A percentile compares a stretch with the other conserved stretches of the same genome.
Conservation (phyloP, 345 rosid species). For the Carallia brachiata region DNA sequence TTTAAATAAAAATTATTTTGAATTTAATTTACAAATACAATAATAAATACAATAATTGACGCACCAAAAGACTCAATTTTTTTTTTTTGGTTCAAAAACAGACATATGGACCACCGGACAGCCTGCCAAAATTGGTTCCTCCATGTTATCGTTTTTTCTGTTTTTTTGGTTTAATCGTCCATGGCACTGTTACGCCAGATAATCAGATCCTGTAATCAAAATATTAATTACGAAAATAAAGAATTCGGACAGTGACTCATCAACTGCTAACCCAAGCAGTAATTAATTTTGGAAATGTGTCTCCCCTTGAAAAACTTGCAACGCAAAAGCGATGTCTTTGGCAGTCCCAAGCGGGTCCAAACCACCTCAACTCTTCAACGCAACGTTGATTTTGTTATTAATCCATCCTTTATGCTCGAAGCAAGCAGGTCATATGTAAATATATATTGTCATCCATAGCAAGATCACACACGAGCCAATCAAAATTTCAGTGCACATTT, state of each 20-base stretch:
- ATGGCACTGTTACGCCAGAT: slow-evolving; percentile 40
- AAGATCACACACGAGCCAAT: slow-evolving; percentile 50
- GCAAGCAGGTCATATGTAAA: no score
- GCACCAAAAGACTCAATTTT: no score
- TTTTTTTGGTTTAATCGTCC: slow-evolving; percentile 6
- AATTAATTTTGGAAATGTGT: slow-evolving; percentile 49
- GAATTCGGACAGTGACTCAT: neutral
- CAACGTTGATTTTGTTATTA: neutral
- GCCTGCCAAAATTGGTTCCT: slow-evolving; percentile 64
- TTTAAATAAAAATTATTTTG: no score
- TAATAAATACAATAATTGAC: no score
- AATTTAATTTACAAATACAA: no score
- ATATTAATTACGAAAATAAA: neutral
- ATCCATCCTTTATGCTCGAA: no score
- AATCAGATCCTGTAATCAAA: neutral
- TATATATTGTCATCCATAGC: no score
- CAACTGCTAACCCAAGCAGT: slow-evolving; percentile 51
- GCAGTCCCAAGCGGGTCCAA: slow-evolving; percentile 53
- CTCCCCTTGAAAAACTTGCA: slow-evolving; percentile 52
- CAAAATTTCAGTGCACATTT: slow-evolving; percentile 76
- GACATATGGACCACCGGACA: slow-evolving; percentile 56
- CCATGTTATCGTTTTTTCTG: slow-evolving; percentile 6
- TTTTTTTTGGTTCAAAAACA: no score
- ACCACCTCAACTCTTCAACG: slow-evolving; percentile 62
- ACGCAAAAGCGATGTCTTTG: slow-evolving; percentile 60